These are phyloP conservation scores for barrel medic (Medicago truncatula) DNA, from an alignment of 306 rosid species.

Conservation along the genomic window DNA sequence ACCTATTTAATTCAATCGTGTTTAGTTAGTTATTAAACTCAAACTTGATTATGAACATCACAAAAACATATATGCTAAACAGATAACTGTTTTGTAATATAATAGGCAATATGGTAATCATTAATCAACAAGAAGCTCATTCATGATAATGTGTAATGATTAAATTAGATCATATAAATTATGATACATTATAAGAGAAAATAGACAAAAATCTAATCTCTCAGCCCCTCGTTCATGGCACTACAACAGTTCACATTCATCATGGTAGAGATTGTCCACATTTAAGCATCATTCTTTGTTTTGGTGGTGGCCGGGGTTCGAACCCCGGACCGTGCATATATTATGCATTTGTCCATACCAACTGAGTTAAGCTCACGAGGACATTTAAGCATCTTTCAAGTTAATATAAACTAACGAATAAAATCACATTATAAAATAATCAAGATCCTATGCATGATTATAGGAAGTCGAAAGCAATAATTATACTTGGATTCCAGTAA, in stretches of 20 bases:
- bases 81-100: not conserved
- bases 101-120: conserved; percentile 1
- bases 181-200: not conserved
- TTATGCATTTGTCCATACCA: too few relatives aligned
- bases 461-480: conserved; percentile 33
- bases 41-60: not conserved
- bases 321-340: too few relatives aligned
- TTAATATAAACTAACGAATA: conserved; percentile 4
- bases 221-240: conserved; percentile 23
- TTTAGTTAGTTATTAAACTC: not conserved
- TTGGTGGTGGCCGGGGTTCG: too few relatives aligned
- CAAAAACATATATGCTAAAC: not conserved
- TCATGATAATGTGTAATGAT: conserved; percentile 17
- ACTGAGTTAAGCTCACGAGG: too few relatives aligned
- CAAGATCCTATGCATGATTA: conserved; percentile 32
- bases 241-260: conserved; percentile 29
- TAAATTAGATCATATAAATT: conserved; percentile 22
- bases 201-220: conserved; percentile 14
- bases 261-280: conserved; percentile 6
- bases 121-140: conserved; percentile 20
- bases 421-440: conserved; percentile 29
- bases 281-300: conserved; percentile 21
- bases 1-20: not conserved
- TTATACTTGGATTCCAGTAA: conserved; percentile 40
- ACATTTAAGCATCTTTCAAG: conserved; percentile 33